A percentile compares a stretch with the other conserved stretches of the same genome.
Evolutionary conservation across 176 grass and related monocot species (phyloP).

Genomic region (Phoenix roebelenii): DNA sequence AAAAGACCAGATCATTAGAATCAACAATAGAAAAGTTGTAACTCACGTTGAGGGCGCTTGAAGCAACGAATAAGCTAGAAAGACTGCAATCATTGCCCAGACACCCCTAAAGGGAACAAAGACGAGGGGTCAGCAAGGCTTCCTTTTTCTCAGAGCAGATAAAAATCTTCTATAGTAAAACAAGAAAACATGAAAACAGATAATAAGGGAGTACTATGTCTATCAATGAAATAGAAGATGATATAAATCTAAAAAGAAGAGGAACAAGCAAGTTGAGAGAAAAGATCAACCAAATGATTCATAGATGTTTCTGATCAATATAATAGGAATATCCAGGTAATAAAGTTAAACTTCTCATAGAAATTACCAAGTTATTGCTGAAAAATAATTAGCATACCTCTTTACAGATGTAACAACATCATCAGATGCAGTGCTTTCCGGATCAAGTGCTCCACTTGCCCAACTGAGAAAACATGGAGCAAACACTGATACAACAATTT

Average conservation of each 20-base stretch:
- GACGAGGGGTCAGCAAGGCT: no score
- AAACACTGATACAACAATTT: no score
- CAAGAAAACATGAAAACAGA: no score
- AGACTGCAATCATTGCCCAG: constrained; percentile 92
- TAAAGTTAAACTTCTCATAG: background rate
- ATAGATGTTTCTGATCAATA: no score
- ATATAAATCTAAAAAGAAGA: no score
- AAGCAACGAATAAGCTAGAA: constrained; percentile 96
- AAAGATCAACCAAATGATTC: no score
- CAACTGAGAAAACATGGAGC: constrained; percentile 44
- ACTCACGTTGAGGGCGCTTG: constrained; percentile 99
- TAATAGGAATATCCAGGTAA: no score
- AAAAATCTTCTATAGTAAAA: no score
- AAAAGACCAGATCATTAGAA: background rate
- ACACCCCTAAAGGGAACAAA: constrained; percentile 48
- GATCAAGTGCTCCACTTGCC: constrained; percentile 89
- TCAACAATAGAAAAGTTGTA: background rate
- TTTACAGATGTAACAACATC: constrained; percentile 68
- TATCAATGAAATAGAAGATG: no score
- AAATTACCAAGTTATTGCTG: background rate
- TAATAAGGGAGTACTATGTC: no score
- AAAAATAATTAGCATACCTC: constrained; percentile 38
- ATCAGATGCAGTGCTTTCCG: constrained; percentile 50
- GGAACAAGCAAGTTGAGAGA: no score
- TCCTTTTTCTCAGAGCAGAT: no score